Evolutionary conservation across 495 filamentous ascomycete species (phyloP), one percentile per base, ranked within the genome.

Genomic region (Daldinia grandis): DNA sequence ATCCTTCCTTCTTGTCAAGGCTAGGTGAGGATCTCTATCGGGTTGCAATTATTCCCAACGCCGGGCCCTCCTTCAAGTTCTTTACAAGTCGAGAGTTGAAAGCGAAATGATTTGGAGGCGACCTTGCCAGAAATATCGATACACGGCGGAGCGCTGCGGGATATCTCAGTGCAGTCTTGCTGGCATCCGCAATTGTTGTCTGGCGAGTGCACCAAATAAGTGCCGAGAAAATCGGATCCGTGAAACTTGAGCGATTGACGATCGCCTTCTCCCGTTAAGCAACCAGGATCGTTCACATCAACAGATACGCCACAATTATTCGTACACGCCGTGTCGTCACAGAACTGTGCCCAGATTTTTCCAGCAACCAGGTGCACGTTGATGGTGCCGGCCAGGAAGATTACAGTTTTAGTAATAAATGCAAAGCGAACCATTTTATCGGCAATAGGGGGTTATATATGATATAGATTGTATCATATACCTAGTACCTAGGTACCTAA

Each of bases 291-390:
- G 24, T 24, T 57, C 15, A 67, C 31, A 37, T 35, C 31, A 5
- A 74, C 49, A 1, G 66, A 59, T 0, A 35, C 6, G 1, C 71
- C 71, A 47, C 71, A 74, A 55, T 74, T 74, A 15, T 59, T 25
- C 12, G 42, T 25, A 28, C 71, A 74, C 2, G 8, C 28, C 0
- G 19, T 42, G 40, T 74, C 71, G 44, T 66, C 58, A 62, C 71
- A 74, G 63, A 74, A 74, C 25, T 66, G 66, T 4, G 53, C 62
- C 71, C 71, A 74, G 37, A 55, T 37, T 14, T 17, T 51, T 8
- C 24, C 38, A 3, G 62, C 8, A 28, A 72, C 74, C n/a, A 30
- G 42, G 47, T 28, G 28, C 1, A n/a, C 3, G 21, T 33, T 21
- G 3, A 54, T 25, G 21, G n/a, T 24, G 27, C 24, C 9, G 15